Evolutionary conservation across 345 rosid genomes (phyloP).

Genomic region (Citropsis articulata): DNA sequence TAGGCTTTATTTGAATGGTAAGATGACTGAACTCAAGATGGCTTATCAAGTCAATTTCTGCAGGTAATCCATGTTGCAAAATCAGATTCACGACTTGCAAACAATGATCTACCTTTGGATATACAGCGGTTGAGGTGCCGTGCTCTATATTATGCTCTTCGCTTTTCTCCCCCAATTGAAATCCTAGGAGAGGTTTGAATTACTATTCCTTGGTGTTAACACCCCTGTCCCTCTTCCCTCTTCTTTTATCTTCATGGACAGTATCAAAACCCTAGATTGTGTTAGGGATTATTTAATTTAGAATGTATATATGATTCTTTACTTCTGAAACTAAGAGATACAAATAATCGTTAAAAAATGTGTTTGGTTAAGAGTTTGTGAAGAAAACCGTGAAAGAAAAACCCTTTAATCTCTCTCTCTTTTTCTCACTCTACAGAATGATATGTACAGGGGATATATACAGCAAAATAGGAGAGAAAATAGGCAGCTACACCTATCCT

Average conservation of each 20-base stretch:
- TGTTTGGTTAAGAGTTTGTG: not conserved
- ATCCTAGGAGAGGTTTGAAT: slow-evolving; percentile 75
- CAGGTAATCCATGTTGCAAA: slow-evolving; percentile 87
- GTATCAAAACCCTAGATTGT: no score
- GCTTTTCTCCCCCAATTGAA: slow-evolving; percentile 74
- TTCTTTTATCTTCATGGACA: no score
- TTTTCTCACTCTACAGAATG: no score
- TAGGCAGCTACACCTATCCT: no score
- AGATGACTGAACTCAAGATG: slow-evolving; percentile 2
- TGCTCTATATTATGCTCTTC: slow-evolving; percentile 67
- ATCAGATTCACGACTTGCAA: slow-evolving; percentile 95
- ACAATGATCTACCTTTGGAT: slow-evolving; percentile 81
- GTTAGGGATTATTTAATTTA: not conserved
- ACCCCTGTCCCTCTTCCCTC: not conserved
- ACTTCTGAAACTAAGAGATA: not conserved
- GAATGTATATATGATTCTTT: not conserved
- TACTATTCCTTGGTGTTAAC: slow-evolving; percentile 7
- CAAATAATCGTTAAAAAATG: not conserved
- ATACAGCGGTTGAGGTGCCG: slow-evolving; percentile 93
- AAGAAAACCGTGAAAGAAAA: no score
- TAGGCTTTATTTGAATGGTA: not conserved
- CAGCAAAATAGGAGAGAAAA: no score
- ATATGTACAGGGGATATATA: no score
- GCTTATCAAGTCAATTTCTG: slow-evolving; percentile 14
- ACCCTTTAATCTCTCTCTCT: no score